Evolutionary conservation across 2,329 filamentous ascomycete species (phyloP).

Genomic region (Botrytis medusae): DNA sequence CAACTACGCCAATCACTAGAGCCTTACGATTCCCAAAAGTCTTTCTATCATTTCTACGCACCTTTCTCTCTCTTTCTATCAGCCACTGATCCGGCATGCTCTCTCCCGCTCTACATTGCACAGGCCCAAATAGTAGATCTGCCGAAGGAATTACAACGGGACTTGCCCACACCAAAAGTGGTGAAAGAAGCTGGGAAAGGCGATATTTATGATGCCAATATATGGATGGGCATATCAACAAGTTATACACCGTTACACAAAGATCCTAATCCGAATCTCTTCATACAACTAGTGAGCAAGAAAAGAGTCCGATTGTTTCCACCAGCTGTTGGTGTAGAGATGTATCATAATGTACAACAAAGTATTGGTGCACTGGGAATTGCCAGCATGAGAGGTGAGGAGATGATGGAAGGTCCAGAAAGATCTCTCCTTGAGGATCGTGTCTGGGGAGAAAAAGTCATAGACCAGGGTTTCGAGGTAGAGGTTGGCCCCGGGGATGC

Average conservation of each 20-base stretch:
- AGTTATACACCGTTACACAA: conserved; percentile 89
- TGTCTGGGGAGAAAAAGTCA: conserved; percentile 60
- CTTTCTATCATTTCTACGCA: conserved; percentile 49
- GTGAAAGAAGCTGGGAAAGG: conserved; percentile 66
- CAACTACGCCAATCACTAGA: neutral
- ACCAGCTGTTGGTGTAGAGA: conserved; percentile 58
- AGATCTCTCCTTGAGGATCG: conserved; percentile 62
- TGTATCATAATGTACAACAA: conserved; percentile 59
- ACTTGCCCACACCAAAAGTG: conserved; percentile 67
- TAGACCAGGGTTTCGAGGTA: conserved; percentile 40
- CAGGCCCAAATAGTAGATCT: conserved; percentile 73
- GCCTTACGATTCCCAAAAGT: conserved; percentile 27
- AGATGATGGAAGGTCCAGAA: conserved; percentile 89
- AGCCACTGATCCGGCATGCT: conserved; percentile 11
- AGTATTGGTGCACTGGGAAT: conserved; percentile 42
- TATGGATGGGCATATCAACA: conserved; percentile 85
- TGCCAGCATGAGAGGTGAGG: conserved; percentile 62
- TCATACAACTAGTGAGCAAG: conserved; percentile 73
- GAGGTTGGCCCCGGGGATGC: conserved; percentile 64
- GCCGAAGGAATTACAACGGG: conserved; percentile 58
- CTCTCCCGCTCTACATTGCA: conserved; percentile 69
- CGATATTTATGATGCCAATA: conserved; percentile 81
- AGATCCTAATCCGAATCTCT: conserved; percentile 92
- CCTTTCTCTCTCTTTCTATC: conserved; percentile 39
- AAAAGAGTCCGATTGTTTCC: conserved; percentile 74